Evolutionary conservation across 2,329 filamentous ascomycete species (phyloP).

Genomic region (Dryadomyces quercus-mongolicae): DNA sequence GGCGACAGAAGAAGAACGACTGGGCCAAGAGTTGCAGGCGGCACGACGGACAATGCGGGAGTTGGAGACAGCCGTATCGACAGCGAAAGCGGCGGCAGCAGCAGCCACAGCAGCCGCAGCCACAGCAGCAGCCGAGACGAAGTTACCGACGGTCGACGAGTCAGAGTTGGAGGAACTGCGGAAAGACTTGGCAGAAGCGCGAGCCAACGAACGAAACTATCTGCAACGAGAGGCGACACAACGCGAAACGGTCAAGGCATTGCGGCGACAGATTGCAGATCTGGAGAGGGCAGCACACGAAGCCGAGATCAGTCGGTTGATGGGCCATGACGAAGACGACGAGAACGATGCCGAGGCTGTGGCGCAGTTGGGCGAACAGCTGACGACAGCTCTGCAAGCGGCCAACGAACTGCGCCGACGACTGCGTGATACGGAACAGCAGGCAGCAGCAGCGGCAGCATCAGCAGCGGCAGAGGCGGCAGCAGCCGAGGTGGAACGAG

Average conservation of each 20-base stretch:
- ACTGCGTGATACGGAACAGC: constrained; percentile 38
- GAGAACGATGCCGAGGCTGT: constrained; percentile 18
- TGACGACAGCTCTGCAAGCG: constrained; percentile 46
- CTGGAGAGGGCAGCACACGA: constrained; percentile 59
- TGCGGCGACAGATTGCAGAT: constrained; percentile 53
- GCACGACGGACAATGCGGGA: constrained; percentile 52
- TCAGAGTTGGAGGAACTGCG: constrained; percentile 49
- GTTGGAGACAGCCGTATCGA: constrained; percentile 47
- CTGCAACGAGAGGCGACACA: constrained; percentile 53
- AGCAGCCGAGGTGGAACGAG: constrained; percentile 26
- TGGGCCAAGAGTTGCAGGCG: constrained; percentile 41
- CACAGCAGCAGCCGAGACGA: constrained; percentile 13
- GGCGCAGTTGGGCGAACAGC: constrained; percentile 45
- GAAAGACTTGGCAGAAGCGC: constrained; percentile 48
- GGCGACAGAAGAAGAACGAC: constrained; percentile 51
- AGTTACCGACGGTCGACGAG: constrained; percentile 23
- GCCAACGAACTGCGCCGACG: constrained; percentile 40
- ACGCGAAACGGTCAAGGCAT: constrained; percentile 47
- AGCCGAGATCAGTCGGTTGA: constrained; percentile 37
- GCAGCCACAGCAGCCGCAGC: constrained; percentile 21
- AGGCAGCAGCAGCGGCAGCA: constrained; percentile 17
- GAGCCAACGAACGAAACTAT: constrained; percentile 54
- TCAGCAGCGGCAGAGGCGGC: constrained; percentile 19
- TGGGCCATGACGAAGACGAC: constrained; percentile 34
- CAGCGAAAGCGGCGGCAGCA: constrained; percentile 17